Evolutionary conservation across 2,329 filamentous ascomycete genomes (phyloP), one percentile per base, ranked within the genome.

Genomic region (Cadophora malorum): DNA sequence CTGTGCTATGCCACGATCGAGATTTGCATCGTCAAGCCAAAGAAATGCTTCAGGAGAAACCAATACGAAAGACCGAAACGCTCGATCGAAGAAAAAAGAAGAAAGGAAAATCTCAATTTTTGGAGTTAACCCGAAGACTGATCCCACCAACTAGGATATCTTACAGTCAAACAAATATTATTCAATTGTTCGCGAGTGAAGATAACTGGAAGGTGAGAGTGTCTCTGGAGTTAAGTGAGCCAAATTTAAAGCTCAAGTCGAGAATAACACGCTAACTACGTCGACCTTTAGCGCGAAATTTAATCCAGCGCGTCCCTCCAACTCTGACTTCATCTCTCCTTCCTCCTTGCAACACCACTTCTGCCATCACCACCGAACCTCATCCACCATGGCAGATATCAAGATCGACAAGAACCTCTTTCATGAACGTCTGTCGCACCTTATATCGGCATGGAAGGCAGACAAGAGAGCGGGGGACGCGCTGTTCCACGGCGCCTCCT

Each of bases 371-470:
- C 65, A 67, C 52, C 53, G n/a, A 70, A 61, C 31, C 28, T 56
- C 67, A 31, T 61, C 50, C 58, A 73, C 58, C 67, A 78, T 78
- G 88, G 86, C 85, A 78, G 92, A 96, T 82, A 97, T 99, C 83
- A 93, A 92, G 83, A 97, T 99, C 84, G 94, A 98, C 84, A 92
- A 91, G 83, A 90, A 91, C 81, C 85, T 90, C 79, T 99, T 99
- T 84, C 94, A 97, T 81, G 94, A 96, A 83, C 94, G 96, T 78
- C 87, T 98, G 74, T 90, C 90, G 74, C 90, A 91, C 78, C 91
- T 99, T 77, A 87, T 94, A 79, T 90, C 92, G 76, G 89, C 93
- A 82, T 99, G 96, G 96, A 98, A 97, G 85, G 90, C 92, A 76
- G 95, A 98, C 85, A 95, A 97, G 84, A 91, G 94, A 78, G 88